Evolutionary conservation across 2,329 filamentous ascomycete genomes (phyloP).

Genomic region (Sphaerulina musiva): DNA sequence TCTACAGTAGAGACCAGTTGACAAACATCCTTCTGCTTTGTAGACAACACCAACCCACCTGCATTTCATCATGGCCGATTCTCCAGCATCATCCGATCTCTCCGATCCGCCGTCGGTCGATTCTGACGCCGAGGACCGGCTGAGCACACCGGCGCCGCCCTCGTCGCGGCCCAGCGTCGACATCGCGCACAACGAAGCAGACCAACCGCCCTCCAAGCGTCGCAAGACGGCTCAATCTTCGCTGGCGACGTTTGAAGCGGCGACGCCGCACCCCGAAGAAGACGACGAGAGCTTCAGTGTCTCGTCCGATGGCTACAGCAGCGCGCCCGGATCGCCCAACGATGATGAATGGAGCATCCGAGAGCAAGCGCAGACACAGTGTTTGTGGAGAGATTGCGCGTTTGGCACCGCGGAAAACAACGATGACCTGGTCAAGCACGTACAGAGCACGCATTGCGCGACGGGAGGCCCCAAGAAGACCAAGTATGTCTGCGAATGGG

Average conservation of each 20-base stretch:
- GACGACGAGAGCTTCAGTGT: constrained; percentile 54
- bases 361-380: constrained; percentile 40
- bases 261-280: constrained; percentile 25
- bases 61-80: constrained; percentile 39
- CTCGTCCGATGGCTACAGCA: constrained; percentile 84
- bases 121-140: constrained; percentile 50
- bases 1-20: too few species aligned
- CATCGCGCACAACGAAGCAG: constrained; percentile 30
- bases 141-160: constrained; percentile 47
- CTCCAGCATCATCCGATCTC: constrained; percentile 54
- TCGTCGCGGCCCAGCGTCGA: constrained; percentile 42
- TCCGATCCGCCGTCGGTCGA: constrained; percentile 60
- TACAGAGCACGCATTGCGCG: constrained; percentile 87
- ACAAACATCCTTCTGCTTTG: too few species aligned
- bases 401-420: constrained; percentile 46
- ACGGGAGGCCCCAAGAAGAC: constrained; percentile 63
- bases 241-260: constrained; percentile 21
- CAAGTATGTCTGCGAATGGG: constrained; percentile 98
- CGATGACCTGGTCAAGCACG: constrained; percentile 47
- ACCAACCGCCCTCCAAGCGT: constrained; percentile 36
- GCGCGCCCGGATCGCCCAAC: constrained; percentile 52
- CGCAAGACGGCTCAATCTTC: constrained; percentile 32
- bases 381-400: constrained; percentile 48
- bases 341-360: constrained; percentile 38
- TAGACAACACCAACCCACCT: neutral